Evolutionary conservation across 1,284 basidiomycete species (phyloP).

Genomic region (Ceratobasidium papillatum): DNA sequence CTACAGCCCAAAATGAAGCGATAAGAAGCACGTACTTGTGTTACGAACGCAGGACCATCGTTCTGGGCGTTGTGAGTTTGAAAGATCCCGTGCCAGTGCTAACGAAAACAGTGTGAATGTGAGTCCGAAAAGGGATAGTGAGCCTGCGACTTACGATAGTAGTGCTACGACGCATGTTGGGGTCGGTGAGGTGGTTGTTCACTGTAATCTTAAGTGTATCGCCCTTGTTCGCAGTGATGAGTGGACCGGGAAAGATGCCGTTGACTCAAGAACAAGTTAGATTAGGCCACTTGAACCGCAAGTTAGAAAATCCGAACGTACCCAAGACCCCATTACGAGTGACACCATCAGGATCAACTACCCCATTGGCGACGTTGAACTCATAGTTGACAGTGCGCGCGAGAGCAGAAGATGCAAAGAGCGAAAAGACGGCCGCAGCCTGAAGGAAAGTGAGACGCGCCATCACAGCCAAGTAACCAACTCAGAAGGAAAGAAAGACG

Average conservation of each 20-base stretch:
- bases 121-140: too few relatives aligned
- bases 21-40: neutral
- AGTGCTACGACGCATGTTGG: constrained; percentile 48
- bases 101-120: too few relatives aligned
- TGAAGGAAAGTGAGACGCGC: constrained; percentile 18
- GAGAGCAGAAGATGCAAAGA: constrained; percentile 30
- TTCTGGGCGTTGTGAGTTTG: constrained; percentile 54
- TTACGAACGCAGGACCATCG: constrained; percentile 52
- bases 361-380: constrained; percentile 24
- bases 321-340: constrained; percentile 48
- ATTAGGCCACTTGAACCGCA: neutral
- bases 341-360: constrained; percentile 50
- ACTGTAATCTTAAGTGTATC: constrained; percentile 44
- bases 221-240: constrained; percentile 44
- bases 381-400: constrained; percentile 21
- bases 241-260: constrained; percentile 45
- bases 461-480: constrained; percentile 7
- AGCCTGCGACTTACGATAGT: constrained; percentile 49
- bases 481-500: neutral
- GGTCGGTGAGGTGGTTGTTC: constrained; percentile 45
- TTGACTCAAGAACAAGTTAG: constrained; percentile 36
- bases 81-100: constrained; percentile 64
- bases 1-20: constrained; percentile 42
- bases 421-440: constrained; percentile 31
- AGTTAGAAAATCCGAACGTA: neutral